Evolutionary conservation across 2,329 filamentous ascomycete species (phyloP), one percentile per base, ranked within the genome.

Genomic region (Ceratocystis eucalypticola): DNA sequence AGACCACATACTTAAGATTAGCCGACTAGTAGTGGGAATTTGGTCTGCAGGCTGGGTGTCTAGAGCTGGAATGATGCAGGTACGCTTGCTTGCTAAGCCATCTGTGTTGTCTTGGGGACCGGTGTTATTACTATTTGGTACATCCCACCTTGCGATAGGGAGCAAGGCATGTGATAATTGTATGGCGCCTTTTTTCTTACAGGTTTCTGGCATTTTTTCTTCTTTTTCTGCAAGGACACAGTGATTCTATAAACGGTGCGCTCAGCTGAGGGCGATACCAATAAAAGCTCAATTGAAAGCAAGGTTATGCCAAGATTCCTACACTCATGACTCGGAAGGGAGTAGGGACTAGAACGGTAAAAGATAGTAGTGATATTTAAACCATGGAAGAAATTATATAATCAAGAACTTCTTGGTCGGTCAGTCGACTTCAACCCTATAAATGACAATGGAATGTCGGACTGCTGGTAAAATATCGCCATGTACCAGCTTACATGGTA

Each of bases 311-410:
- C 46, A 50, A n/a, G 20, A 22, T 20, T 50, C n/a, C 15, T 8
- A 7, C 46, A 22, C 20, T 50, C 17, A 25, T 8, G 17, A 50
- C 46, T 22, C 30, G 7, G 8, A 37, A 37, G 33, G 33, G 10
- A 3, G 3, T 37, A 37, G 33, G 33, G 10, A 10, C 10, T 37
- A 37, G 22, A 50, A 20, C 46, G 8, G n/a, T 50, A 10, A 22
- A 50, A 50, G n/a, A 50, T 48, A 48, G 33, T 50, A 50, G 46
- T 50, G n/a, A 50, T 50, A 50, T 20, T 50, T 50, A 50, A 50
- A 50, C n/a, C 46, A 50, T 50, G n/a, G 46, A 50, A 50, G 22
- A 50, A 50, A 50, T 10, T 50, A 50, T n/a, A 50, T 50, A 50
- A 50, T 20, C 33, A 20, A 3, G 46, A 22, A 50, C 46, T 20